Evolutionary conservation across 2,329 filamentous ascomycete genomes (phyloP).

Genomic region (Diaporthe citri): DNA sequence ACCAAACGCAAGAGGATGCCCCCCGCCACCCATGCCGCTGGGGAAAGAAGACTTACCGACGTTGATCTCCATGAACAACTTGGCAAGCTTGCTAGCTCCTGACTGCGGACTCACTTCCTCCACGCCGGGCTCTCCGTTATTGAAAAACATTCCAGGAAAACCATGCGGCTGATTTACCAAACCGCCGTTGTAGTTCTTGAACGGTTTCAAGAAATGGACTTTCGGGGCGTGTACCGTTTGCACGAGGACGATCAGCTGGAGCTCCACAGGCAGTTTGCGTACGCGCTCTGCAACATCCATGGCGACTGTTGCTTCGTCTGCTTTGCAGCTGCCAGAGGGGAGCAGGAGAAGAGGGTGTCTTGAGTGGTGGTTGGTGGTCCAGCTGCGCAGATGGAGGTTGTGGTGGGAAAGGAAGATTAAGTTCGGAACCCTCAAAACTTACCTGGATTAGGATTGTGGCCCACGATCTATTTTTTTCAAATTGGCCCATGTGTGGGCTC

Average conservation of each 20-base stretch:
- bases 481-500: background rate
- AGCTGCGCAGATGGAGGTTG: background rate
- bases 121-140: background rate
- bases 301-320: background rate
- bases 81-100: background rate
- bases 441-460: background rate
- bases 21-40: background rate
- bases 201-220: background rate
- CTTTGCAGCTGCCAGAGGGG: background rate
- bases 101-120: background rate
- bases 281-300: background rate
- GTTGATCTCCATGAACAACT: accelerated
- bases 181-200: background rate
- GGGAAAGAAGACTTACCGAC: background rate
- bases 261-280: background rate
- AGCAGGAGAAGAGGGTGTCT: background rate
- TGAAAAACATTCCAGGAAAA: background rate
- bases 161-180: background rate
- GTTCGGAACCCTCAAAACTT: background rate
- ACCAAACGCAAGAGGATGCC: background rate
- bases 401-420: background rate
- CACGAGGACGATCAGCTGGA: background rate
- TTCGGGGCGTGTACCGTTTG: background rate
- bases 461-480: background rate
- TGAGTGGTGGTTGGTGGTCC: background rate